phyloP scores from a whole-genome alignment of 2,329 filamentous ascomycete genomes.

The Venturia pyrina region DNA sequence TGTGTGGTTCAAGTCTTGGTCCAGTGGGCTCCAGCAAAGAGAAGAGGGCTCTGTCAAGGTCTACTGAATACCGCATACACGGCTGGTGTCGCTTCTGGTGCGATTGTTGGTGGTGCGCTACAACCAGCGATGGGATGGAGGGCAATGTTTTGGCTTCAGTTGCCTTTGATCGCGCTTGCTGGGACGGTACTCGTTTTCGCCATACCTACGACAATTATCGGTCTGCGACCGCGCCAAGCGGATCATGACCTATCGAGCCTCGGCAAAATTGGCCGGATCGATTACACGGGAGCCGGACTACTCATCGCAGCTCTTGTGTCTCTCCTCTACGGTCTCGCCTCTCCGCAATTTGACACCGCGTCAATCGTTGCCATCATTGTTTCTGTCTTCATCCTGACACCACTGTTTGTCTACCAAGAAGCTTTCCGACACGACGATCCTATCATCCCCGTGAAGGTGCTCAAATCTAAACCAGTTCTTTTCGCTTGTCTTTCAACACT shows the following conservation, averaged over 20 bases:
- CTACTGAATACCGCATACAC: slow-evolving; percentile 65
- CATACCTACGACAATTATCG: slow-evolving; percentile 42
- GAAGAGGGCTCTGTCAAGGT: slow-evolving; percentile 64
- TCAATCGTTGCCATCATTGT: slow-evolving; percentile 45
- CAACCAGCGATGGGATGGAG: slow-evolving; percentile 60
- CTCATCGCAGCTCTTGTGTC: slow-evolving; percentile 58
- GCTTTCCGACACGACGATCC: slow-evolving; percentile 54
- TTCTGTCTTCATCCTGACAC: slow-evolving; percentile 47
- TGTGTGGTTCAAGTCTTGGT: slow-evolving; percentile 66
- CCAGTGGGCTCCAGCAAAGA: slow-evolving; percentile 58
- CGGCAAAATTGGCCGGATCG: slow-evolving; percentile 49
- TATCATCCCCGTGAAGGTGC: slow-evolving; percentile 61
- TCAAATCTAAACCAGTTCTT: slow-evolving; percentile 60
- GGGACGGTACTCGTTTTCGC: slow-evolving; percentile 54
- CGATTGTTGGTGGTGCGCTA: slow-evolving; percentile 58
- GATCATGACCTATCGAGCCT: slow-evolving; percentile 19
- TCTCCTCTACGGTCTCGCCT: slow-evolving; percentile 61
- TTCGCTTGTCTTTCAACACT: slow-evolving; percentile 66
- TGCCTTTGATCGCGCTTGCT: slow-evolving; percentile 51
- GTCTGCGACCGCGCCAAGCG: slow-evolving; percentile 16
- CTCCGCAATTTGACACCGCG: slow-evolving; percentile 46
- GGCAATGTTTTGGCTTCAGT: slow-evolving; percentile 62
- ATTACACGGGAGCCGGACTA: slow-evolving; percentile 63
- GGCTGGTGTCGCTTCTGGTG: slow-evolving; percentile 59
- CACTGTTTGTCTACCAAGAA: slow-evolving; percentile 52